Conservation (phyloP, 345 rosid species). For the Schrenkiella parvula region DNA sequence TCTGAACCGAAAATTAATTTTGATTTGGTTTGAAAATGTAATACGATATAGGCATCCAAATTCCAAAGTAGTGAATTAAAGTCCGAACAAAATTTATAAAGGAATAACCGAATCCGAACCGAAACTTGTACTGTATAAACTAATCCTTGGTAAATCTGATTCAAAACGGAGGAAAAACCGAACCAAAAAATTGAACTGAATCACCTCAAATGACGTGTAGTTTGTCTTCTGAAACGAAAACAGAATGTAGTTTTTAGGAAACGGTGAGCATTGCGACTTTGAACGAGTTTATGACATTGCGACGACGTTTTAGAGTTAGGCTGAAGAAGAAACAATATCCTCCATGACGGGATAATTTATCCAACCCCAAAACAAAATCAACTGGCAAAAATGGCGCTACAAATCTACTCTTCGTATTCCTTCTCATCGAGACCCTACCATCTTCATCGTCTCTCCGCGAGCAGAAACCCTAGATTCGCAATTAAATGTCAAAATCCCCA, state of each 20-base stretch:
- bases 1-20: too few species aligned
- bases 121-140: too few species aligned
- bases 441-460: constrained; percentile 23
- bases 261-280: not conserved
- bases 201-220: not conserved
- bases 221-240: not conserved
- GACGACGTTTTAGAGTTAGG: not conserved
- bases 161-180: too few species aligned
- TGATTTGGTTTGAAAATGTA: too few species aligned
- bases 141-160: too few species aligned
- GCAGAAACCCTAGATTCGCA: constrained; percentile 33
- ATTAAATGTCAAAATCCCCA: constrained; percentile 44
- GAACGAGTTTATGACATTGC: not conserved
- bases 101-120: too few species aligned
- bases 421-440: constrained; percentile 33
- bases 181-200: too few species aligned
- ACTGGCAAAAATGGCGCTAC: constrained; percentile 74
- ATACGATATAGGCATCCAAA: too few species aligned
- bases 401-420: constrained; percentile 36
- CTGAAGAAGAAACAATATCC: not conserved
- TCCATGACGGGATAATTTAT: not conserved
- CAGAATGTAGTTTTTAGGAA: not conserved
- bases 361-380: constrained; percentile 4
- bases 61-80: too few species aligned
- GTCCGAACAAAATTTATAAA: too few species aligned